Evolutionary conservation across 495 filamentous ascomycete species (phyloP), one percentile per base, ranked within the genome.

Genomic region (Hypoxylon rickii): DNA sequence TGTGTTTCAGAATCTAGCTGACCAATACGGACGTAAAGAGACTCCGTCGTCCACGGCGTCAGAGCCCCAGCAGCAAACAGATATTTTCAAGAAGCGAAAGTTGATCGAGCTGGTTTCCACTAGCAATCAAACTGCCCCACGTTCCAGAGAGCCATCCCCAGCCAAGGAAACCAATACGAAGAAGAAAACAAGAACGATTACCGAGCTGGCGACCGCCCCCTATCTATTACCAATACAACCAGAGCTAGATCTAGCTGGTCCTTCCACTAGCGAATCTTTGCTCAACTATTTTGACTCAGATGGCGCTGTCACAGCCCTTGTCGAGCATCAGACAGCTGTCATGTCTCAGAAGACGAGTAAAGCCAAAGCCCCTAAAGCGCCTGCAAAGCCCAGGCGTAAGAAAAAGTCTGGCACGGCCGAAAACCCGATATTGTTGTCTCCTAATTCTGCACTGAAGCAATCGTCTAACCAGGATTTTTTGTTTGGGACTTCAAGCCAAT

Each of bases 401-500:
- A 78, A 67, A 61, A 78, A 73, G 63, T 75, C 74, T 42, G 72
- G 57, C 65, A 73, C 66, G 18, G 65, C 55, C 31, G 67, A 64
- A 7, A 77, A 65, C 40, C 78, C 61, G 37, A 77, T 84, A 3
- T 70, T 96, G 6, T 77, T 92, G 21, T 90, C 90, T 2, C 93
- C 93, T n/a, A 75, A 77, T 44, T 84, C 84, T 33, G 93, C 92
- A 13, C 65, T 84, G 36, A 82, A 83, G 52, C 79, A 84, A 55
- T 72, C 88, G n/a, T 75, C 85, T 3, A 74, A 82, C 5, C 93
- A 96, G 66, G 85, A 92, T 55, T 86, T 96, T 55, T 71, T 96
- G 1, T 97, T 97, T 69, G 93, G 92, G 12, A 96, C 91, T 1
- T 95, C 88, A 13, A 96, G 92, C 70, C 93, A 97, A 68, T 73